Conservation (phyloP, 768 basidiomycete genomes). For the Hysterangium stoloniferum region DNA sequence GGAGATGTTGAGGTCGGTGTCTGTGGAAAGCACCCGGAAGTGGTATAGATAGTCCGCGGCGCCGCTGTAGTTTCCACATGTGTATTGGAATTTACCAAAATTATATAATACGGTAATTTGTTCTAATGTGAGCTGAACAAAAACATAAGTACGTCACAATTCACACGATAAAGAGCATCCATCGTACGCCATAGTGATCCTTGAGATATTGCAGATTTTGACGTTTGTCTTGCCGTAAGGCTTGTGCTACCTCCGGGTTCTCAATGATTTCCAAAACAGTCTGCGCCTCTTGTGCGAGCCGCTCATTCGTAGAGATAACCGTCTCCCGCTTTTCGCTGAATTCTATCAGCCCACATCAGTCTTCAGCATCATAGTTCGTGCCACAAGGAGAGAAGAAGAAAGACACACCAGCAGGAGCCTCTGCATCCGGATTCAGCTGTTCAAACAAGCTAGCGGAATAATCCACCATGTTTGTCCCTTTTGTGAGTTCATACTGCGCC, state of each 20-base stretch:
- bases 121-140: conserved; percentile 75
- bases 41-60: conserved; percentile 98
- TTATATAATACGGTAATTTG: conserved; percentile 96
- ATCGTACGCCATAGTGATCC: conserved; percentile 83
- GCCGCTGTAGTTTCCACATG: conserved; percentile 95
- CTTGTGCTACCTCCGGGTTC: conserved; percentile 92
- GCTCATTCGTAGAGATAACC: conserved; percentile 77
- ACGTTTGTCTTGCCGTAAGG: conserved; percentile 91
- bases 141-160: background rate
- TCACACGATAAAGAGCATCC: conserved; percentile 12
- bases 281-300: conserved; percentile 83
- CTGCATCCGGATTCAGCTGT: conserved; percentile 66
- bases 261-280: conserved; percentile 93
- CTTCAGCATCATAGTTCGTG: too few species aligned
- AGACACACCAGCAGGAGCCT: conserved; percentile 57
- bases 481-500: conserved; percentile 96
- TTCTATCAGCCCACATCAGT: too few species aligned
- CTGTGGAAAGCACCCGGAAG: conserved; percentile 94
- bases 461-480: conserved; percentile 97
- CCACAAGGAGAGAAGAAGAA: too few species aligned
- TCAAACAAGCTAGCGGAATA: conserved; percentile 78
- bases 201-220: conserved; percentile 93
- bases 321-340: conserved; percentile 76
- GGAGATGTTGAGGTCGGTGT: conserved; percentile 86
- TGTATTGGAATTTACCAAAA: conserved; percentile 98